Evolutionary conservation across 1,284 basidiomycete genomes (phyloP), one percentile per base, ranked within the genome.

Genomic region (Cryptococcus jaspeensis): DNA sequence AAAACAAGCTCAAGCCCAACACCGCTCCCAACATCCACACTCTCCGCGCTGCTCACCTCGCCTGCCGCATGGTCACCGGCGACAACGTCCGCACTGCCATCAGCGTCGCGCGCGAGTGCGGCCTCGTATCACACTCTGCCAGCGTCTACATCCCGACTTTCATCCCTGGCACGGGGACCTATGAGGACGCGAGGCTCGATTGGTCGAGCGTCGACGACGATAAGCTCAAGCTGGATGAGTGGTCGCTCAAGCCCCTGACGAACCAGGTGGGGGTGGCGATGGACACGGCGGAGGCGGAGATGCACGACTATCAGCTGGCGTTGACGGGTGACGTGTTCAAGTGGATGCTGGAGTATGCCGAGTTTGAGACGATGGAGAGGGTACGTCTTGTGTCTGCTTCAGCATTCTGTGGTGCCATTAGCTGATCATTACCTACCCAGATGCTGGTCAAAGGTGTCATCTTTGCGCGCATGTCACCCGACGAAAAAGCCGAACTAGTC

Each of bases 391-490:
- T 18, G 23, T 18, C 9, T 40, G 35, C 16, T 36, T 22, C 23
- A 11, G 15, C 46, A 18, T 18, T 22, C 20, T 20, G n/a, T n/a
- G n/a, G n/a, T n/a, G n/a, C n/a, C n/a, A 18, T 38, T 28, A n/a
- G 20, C 45, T 51, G 42, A 41, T 40, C 9, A 41, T 9, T 11
- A n/a, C 5, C 18, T 43, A 40, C 16, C 28, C 62, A 95, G 91
- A 95, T 99, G 92, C 86, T 99, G n/a, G 91, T 98, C 59, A 96
- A 97, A 78, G 87, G 94, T 3, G 91, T 96, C 70, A 89, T 99
- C 51, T 99, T 95, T 74, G 94, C 96, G 9, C 85, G 96, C 25
- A 99, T 99, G 96, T 99, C 95, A 16, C 96, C 96, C 0, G 96
- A 99, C 75, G 96, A 99, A 80, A 99, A 99, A 81, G 96, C 98